Percentiles rank a stretch among this genome's conserved stretches.
These are phyloP conservation scores for Magnaporthiopsis poae DNA, from an alignment of 2,329 filamentous ascomycete species.

Conservation along the genomic window DNA sequence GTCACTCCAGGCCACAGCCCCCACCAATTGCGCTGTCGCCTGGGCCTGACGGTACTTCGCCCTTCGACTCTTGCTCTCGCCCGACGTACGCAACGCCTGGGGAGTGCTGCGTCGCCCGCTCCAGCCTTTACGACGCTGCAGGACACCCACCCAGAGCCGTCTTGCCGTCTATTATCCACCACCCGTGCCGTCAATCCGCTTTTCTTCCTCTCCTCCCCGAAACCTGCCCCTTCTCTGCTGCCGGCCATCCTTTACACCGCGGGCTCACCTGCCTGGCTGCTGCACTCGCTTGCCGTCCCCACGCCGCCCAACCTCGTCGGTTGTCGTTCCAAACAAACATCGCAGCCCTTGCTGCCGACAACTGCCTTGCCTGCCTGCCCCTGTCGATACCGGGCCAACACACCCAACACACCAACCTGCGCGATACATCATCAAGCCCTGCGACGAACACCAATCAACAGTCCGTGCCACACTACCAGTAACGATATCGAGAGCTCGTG, in stretches of 20 bases:
- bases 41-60: background rate
- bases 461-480: background rate
- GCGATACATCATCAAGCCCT: background rate
- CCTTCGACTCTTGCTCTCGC: background rate
- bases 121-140: slow-evolving; percentile 1
- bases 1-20: background rate
- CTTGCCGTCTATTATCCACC: background rate
- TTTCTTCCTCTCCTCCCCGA: background rate
- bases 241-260: background rate
- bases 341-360: background rate
- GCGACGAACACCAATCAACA: background rate
- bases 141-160: background rate
- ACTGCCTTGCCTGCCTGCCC: background rate
- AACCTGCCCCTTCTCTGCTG: background rate
- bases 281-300: background rate
- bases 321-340: no score
- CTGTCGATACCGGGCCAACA: background rate
- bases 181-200: background rate
- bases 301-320: background rate
- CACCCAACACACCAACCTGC: background rate
- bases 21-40: background rate
- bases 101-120: background rate
- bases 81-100: slow-evolving; percentile 1
- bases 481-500: background rate
- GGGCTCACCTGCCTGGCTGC: background rate